Percentiles rank a stretch among this genome's conserved stretches.
phyloP scores from a whole-genome alignment of 805 yeast species.

The Candida nemodendra region DNA sequence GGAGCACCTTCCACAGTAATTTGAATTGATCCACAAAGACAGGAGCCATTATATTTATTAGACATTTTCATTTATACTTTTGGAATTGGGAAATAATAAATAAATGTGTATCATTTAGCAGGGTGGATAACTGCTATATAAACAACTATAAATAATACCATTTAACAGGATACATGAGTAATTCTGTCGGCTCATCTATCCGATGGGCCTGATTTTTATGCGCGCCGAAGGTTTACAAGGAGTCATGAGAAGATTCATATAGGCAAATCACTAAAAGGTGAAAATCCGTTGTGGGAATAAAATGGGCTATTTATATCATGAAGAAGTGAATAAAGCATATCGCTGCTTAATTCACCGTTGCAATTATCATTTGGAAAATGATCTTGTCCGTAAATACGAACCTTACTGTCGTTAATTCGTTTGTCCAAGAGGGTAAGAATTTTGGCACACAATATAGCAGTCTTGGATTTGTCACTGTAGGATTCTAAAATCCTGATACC shows the following conservation, averaged over 20 bases:
- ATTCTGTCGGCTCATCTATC: too few relatives aligned
- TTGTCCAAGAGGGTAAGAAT: constrained; percentile 1
- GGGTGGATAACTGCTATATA: too few relatives aligned
- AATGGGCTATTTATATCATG: constrained; percentile 2
- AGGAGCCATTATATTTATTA: too few relatives aligned
- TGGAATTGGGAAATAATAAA: too few relatives aligned
- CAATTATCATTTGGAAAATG: background rate
- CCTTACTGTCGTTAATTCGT: background rate
- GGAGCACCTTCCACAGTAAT: constrained; percentile 1
- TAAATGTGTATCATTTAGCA: too few relatives aligned
- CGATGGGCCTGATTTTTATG: too few relatives aligned
- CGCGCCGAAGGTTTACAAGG: too few relatives aligned
- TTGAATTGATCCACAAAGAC: constrained; percentile 4
- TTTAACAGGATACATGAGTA: too few relatives aligned
- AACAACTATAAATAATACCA: too few relatives aligned
- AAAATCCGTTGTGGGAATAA: background rate
- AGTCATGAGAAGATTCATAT: background rate
- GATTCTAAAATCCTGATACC: constrained; percentile 1
- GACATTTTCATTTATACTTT: too few relatives aligned
- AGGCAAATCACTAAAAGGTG: constrained; percentile 1
- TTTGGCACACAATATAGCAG: constrained; percentile 1
- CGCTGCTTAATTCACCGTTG: background rate
- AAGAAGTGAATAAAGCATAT: constrained; percentile 1
- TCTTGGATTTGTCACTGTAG: background rate
- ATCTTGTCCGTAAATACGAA: background rate